Percentiles rank a stretch among this genome's conserved stretches.
Conservation (phyloP, 768 basidiomycete genomes). For the Boletellus ananiceps region DNA sequence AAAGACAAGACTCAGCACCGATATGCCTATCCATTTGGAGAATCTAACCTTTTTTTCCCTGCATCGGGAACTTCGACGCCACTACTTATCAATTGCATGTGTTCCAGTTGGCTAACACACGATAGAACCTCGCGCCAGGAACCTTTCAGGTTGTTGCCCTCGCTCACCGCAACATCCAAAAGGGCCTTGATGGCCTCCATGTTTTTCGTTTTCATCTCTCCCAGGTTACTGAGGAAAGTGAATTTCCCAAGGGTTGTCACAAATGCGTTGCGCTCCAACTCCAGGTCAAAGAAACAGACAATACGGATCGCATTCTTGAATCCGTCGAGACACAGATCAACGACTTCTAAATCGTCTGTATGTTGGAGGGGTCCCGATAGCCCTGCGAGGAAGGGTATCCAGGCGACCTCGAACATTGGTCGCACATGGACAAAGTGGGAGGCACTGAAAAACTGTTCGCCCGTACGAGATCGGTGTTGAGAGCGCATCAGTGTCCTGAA, state of each 20-base stretch:
- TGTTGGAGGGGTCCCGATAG: conserved; percentile 93
- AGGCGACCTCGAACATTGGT: conserved; percentile 99
- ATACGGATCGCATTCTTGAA: conserved; percentile 97
- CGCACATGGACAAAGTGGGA: conserved; percentile 94
- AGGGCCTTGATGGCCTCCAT: conserved; percentile 98
- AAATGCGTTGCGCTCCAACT: conserved; percentile 97
- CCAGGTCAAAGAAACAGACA: conserved; percentile 95
- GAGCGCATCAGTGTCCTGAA: conserved; percentile 90
- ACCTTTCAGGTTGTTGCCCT: conserved; percentile 92
- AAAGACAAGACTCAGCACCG: conserved; percentile 6
- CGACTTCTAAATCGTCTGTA: conserved; percentile 89
- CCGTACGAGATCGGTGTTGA: conserved; percentile 75
- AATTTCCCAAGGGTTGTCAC: conserved; percentile 95
- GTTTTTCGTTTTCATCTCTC: conserved; percentile 99
- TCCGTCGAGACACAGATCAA: conserved; percentile 89
- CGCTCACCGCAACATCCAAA: conserved; percentile 91
- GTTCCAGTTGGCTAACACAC: conserved; percentile 97
- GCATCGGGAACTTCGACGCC: conserved; percentile 81
- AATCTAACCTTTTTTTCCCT: conserved; percentile 72
- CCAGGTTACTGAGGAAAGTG: conserved; percentile 94
- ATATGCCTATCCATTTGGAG: neutral
- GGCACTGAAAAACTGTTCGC: conserved; percentile 93
- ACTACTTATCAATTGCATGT: conserved; percentile 95
- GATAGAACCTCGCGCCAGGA: conserved; percentile 96
- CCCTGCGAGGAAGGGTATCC: conserved; percentile 97